phyloP scores from a whole-genome alignment of 163 green algal species.

The Scenedesmus sp. region DNA sequence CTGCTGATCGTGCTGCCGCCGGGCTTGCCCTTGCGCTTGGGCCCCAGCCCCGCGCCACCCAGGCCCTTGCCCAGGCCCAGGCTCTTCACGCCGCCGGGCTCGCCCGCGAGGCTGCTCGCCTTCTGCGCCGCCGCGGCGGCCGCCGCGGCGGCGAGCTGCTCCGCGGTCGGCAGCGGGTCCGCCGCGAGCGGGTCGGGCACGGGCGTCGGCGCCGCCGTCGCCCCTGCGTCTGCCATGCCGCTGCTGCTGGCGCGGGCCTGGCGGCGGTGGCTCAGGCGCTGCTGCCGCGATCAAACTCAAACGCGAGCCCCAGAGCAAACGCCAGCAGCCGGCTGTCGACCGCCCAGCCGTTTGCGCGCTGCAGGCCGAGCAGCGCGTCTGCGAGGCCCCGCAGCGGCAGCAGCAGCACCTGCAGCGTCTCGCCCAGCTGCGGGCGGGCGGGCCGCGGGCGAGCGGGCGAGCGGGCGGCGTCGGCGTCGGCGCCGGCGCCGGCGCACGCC shows the following conservation, averaged over 20 bases:
- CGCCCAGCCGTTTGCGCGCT: constrained; percentile 52
- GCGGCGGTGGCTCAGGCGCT: background rate
- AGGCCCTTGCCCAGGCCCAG: constrained; percentile 38
- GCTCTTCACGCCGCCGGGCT: background rate
- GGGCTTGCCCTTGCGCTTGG: constrained; percentile 13
- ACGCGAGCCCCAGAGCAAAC: constrained; percentile 57
- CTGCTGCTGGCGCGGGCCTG: background rate
- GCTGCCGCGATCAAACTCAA: background rate
- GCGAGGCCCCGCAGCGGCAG: constrained; percentile 3
- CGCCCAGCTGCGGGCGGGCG: constrained; percentile 3
- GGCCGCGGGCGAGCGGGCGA: background rate
- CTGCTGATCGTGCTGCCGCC: constrained; percentile 37
- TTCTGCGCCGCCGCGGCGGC: background rate
- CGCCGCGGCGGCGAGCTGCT: constrained; percentile 23
- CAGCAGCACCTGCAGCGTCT: constrained; percentile 18
- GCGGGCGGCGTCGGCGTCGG: background rate
- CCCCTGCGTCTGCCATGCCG: background rate
- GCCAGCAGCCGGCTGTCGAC: constrained; percentile 62
- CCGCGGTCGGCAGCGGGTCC: constrained; percentile 9
- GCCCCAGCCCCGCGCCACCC: constrained; percentile 12
- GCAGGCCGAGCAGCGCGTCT: constrained; percentile 32
- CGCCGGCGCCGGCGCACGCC: too few relatives aligned
- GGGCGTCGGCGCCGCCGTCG: background rate
- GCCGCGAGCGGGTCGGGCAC: background rate
- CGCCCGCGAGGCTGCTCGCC: background rate